Evolutionary conservation across 1,284 basidiomycete species (phyloP), one percentile per base, ranked within the genome.

Genomic region (Cystobasidium sp.): DNA sequence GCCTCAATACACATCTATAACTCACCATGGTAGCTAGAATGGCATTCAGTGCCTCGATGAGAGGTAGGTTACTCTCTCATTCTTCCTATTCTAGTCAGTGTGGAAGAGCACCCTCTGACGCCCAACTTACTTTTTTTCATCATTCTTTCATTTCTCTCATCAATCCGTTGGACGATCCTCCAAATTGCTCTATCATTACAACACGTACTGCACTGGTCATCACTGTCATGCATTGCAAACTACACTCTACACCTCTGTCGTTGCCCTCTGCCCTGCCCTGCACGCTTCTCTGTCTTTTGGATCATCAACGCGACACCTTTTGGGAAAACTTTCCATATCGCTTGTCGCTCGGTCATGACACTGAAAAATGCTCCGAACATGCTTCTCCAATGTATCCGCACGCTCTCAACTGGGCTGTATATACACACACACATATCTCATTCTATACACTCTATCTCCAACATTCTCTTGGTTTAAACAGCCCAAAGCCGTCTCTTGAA

Each of bases 11-110:
- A 20, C 52, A 39, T 16, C 6, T 8, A n/a, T n/a, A n/a, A n/a
- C 9, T 20, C 59, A 22, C 59, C 16, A 63, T 63, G 61, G 61
- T 51, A 41, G 61, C 61, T 14, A 14, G 61, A 49, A 49, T 49
- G 22, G 61, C 61, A n/a, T 63, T 51, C 43, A 46, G 43, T 5
- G 43, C 61, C 3, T 47, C 61, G 14, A 1, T 63, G 20, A 63
- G 20, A 41, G 39, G 61, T 63, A 49, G 43, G 61, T 41, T 49
- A 5, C n/a, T 49, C 46, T 6, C 2, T 37, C 22, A 14, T 20
- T 12, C 53, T 56, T 20, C 12, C 22, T 24, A 16, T 43, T 37
- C 18, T 49, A 37, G 6, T 37, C 24, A 14, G 5, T 63, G 8
- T 31, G 31, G 5, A 31, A 31, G 31, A 5, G 10, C 44, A 9